Base-by-base conservation (phyloP, 2,329 filamentous ascomycete genomes). In the Apiospora hydei region DNA sequence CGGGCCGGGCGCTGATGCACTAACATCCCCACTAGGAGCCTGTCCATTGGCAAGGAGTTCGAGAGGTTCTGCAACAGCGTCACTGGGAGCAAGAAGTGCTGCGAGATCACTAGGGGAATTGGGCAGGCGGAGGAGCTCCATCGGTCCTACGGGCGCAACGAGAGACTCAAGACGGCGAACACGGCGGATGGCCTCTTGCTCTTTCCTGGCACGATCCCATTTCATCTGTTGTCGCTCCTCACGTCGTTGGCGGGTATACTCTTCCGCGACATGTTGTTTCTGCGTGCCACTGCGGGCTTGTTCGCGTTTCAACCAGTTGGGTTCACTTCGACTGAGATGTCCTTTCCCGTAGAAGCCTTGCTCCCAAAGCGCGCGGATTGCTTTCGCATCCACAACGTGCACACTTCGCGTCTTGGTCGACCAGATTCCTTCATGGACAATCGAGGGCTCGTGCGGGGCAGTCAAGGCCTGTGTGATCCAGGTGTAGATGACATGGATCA, bases 321-420 rank as follows among this genome's bases (percentile, higher is more conserved):
- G 96, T 81, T 99, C 96, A 85, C 95, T 98, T 77, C 97, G 91
- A 84, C 95, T 98, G 72, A 98, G 85, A 77, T 87, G 96, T 64
- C 96, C 96, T 82, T 98, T 98, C 67, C 97, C 97, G 82, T 96
- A 99, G 83, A 99, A 99, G 6, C 96, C 96, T 84, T 97, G 94
- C 82, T 98, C 94, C 96, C 97, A 99, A 34, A 99, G 83, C 1
- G 92, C 94, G 71, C 93, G 88, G 74, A 97, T 92, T 4, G 94
- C 92, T 71, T 87, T 86, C 38, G 90, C 86, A 80, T 98, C 92
- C 24, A 90, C 94, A 71, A 99, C 88, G 80, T 98, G 94, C 21
- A 99, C 89, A 0, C 95, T 96, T 43, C 92, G 90, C 4, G 94
- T 97, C 71, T 92, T 89, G 1, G 89, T 83, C n/a, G 94, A 96